Base-by-base conservation (phyloP, 805 yeast genomes). In the Metschnikowia orientalis region DNA sequence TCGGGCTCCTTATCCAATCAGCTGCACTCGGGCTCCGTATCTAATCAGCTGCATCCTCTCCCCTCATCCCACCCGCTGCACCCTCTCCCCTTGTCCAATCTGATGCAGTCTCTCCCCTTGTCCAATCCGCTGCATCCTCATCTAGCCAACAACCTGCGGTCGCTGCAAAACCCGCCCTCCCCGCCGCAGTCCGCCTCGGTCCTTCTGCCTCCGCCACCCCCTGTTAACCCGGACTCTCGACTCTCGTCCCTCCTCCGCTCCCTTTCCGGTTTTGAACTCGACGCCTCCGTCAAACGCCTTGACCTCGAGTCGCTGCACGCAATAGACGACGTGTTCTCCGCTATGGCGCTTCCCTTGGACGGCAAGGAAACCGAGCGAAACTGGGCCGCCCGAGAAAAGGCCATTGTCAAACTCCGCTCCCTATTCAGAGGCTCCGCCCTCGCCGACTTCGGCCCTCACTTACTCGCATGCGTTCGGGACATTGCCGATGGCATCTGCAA, bases 331-430 rank as follows among this genome's bases (percentile, higher is more conserved):
- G 32, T 41, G 4, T 18, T 56, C 4, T 34, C 46, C 6, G 53
- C 42, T 2, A 35, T 54, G 26, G 8, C 27, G 2, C 57, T 61
- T 1, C 44, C 47, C 9, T 88, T 90, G 47, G 72, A 67, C 6
- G 82, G 81, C 4, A 67, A 81, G 48, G 98, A 92, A 54, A 82
- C 95, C 0, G 98, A 92, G 51, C 70, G 71, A 38, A 92, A 92
- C 53, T 92, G 98, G 98, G 58, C 65, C 14, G 45, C 49, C 0
- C 69, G 98, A 50, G 95, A 89, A 47, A 69, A 71, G 32, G 63
- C 63, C 30, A 71, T 87, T 3, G 48, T 71, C 1, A 69, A 67
- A 30, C 49, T 87, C 20, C 68, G 96, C 36, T 63, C 72, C 2
- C 57, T 81, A 4, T 41, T 85, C 3, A 57, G 87, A 27, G 87